Base-by-base conservation (phyloP, 1,139 yeast species). In the Saccharomycopsis hybrid region DNA sequence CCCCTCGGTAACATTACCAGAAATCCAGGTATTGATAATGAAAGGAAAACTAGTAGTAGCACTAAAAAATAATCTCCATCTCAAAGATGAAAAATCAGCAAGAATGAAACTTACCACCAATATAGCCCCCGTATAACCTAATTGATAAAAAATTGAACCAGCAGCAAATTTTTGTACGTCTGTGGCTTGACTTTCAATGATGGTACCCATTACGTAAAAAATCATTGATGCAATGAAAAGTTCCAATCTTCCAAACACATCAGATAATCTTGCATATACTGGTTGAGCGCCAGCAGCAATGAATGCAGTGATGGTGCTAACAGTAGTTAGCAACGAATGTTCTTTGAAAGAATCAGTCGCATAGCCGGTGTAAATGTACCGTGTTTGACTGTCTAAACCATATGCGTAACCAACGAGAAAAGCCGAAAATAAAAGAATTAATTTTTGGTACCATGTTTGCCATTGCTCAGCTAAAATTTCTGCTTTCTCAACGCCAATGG, bases 251-350 rank as follows among this genome's bases (percentile, higher is more conserved):
- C 92, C 92, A 61, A 82, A 82, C 25, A 77, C 73, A 65, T 85
- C 90, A 2, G 86, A 75, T 42, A 83, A 67, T 59, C 88, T 72
- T 4, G 92, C 90, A 55, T 73, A 81, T 24, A 80, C 71, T 2
- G 86, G 82, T 62, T 82, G 87, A 5, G 86, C 74, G 30, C 85
- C 89, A 38, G 88, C 88, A 49, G 81, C 84, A 43, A 81, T 76
- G 43, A 83, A 84, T 31, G 78, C 72, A 52, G 76, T 73, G 51
- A 82, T 76, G 31, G 80, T 84, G 54, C 76, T 75, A 49, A 84
- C 77, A 2, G 90, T 81, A 2, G 92, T 74, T 47, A 78, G 65
- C 49, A 82, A 68, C 11, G 89, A 78, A 62, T 82, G 89, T 28
- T 67, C 60, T 4, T 72, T 57, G 63, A 78, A 83, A 2, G 82